Percentiles rank a stretch among this genome's conserved stretches.
Evolutionary conservation across 192 early-diverging fungal genomes (phyloP).

Genomic region (Blastocladiella britannica): DNA sequence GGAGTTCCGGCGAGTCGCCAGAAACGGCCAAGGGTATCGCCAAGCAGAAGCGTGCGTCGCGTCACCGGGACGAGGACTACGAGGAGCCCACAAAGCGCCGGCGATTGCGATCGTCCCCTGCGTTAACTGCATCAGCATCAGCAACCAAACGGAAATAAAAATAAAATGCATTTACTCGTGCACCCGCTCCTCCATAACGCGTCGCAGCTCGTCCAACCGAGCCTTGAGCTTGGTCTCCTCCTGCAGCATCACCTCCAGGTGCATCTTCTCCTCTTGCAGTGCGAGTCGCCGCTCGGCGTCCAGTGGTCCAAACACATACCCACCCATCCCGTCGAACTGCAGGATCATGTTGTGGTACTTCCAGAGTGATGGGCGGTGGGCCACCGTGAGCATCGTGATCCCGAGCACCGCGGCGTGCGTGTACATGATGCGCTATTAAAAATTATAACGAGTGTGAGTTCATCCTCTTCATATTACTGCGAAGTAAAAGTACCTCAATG

Average conservation of each 20-base stretch:
- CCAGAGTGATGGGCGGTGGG: constrained; percentile 86
- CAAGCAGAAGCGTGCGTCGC: too few species aligned
- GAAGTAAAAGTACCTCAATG: too few species aligned
- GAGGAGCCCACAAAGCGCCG: too few species aligned
- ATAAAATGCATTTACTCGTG: too few species aligned
- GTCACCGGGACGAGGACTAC: too few species aligned
- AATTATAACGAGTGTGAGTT: constrained; percentile 1
- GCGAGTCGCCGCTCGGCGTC: constrained; percentile 69
- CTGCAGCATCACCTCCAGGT: constrained; percentile 21
- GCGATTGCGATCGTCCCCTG: too few species aligned
- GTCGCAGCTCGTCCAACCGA: background rate
- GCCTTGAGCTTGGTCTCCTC: background rate
- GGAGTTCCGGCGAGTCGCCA: too few species aligned
- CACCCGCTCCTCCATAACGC: background rate
- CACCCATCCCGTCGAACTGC: constrained; percentile 91
- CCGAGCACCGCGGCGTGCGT: constrained; percentile 38
- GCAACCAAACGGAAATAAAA: too few species aligned
- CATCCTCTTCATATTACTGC: too few species aligned
- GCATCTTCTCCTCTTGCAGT: constrained; percentile 79
- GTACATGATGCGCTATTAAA: constrained; percentile 8
- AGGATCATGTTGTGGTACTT: constrained; percentile 91
- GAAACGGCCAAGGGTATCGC: too few species aligned
- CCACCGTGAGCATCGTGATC: constrained; percentile 82
- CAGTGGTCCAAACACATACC: constrained; percentile 77
- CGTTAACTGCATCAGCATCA: too few species aligned